These are phyloP conservation scores for Penicillium psychrofluorescens DNA, from an alignment of 495 filamentous ascomycete genomes.

Conservation along the genomic window DNA sequence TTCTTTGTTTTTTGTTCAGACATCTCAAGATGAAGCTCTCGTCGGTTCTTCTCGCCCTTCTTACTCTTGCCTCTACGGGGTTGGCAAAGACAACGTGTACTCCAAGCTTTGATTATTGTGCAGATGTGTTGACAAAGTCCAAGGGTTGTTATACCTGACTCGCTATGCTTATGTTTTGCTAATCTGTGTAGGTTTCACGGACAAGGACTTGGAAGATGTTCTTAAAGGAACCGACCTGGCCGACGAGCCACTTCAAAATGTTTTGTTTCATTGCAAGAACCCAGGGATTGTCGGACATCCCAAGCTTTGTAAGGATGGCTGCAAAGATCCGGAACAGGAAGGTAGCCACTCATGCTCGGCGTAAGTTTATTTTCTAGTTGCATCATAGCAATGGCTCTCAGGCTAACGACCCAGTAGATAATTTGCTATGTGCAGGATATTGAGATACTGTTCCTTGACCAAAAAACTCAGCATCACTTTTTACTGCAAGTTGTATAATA, in stretches of 20 bases:
- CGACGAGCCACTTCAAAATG: conserved; percentile 20
- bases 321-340: conserved; percentile 21
- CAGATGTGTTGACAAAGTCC: conserved; percentile 20
- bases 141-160: conserved; percentile 20
- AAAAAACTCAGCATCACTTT: too few species aligned
- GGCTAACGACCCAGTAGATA: not conserved
- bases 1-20: not conserved
- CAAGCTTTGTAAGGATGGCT: conserved; percentile 26
- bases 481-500: too few species aligned
- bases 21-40: conserved; percentile 18
- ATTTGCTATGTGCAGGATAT: too few species aligned
- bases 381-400: not conserved
- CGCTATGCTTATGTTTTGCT: not conserved
- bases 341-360: conserved; percentile 28
- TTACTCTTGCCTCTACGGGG: conserved; percentile 17
- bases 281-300: conserved; percentile 31
- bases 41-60: conserved; percentile 16
- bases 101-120: conserved; percentile 37
- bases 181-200: conserved; percentile 23
- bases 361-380: conserved; percentile 2
- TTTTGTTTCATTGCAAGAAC: conserved; percentile 35
- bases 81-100: conserved; percentile 29
- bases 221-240: conserved; percentile 26
- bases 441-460: too few species aligned
- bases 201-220: conserved; percentile 22